These are phyloP conservation scores for Aspergillus sp. DNA, from an alignment of 2,329 filamentous ascomycete genomes.

Conservation along the genomic window DNA sequence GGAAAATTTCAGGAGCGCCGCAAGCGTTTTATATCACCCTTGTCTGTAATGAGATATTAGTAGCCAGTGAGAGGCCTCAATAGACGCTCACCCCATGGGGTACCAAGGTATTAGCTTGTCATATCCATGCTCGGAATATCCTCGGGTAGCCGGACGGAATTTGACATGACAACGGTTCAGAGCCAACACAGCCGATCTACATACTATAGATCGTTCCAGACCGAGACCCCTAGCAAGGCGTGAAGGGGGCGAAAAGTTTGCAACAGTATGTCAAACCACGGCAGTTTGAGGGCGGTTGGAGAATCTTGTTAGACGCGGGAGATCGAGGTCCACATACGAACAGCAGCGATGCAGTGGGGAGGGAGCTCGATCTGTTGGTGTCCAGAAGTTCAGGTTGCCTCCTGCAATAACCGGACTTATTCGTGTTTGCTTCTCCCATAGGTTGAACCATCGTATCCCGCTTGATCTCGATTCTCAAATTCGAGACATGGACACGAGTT, in stretches of 20 bases:
- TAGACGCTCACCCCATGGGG: slow-evolving; percentile 1
- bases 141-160: background rate
- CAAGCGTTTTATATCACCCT: background rate
- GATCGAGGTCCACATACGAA: slow-evolving; percentile 1
- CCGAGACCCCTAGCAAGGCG: background rate
- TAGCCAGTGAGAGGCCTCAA: background rate
- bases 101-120: slow-evolving; percentile 3
- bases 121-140: background rate
- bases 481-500: background rate
- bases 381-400: background rate
- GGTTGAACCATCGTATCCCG: background rate
- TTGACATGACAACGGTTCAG: background rate
- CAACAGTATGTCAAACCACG: background rate
- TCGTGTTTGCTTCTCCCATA: background rate
- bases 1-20: background rate
- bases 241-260: background rate
- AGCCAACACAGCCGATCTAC: background rate
- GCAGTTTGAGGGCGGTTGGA: background rate
- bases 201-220: slow-evolving; percentile 3
- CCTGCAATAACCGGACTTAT: background rate
- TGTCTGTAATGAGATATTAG: background rate
- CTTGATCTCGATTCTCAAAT: background rate
- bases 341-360: slow-evolving; percentile 2
- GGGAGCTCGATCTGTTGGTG: background rate
- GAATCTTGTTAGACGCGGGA: background rate